Evolutionary conservation across 805 yeast species (phyloP), one percentile per base, ranked within the genome.

Genomic region (Starmerella bombicola): DNA sequence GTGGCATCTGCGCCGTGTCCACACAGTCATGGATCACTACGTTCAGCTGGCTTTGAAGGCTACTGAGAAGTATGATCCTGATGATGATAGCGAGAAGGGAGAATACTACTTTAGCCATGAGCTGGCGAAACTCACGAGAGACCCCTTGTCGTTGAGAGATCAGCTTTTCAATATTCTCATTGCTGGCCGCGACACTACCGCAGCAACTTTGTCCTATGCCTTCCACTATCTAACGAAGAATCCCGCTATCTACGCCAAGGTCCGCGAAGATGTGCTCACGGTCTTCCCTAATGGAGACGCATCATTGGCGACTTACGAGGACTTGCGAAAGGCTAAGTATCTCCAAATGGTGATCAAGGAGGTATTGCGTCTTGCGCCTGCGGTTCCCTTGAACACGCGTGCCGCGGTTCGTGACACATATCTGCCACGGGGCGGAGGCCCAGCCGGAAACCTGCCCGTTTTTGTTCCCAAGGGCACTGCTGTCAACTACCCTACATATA

Each of bases 131-230:
- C 65, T 62, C 38, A 65, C 69, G 16, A 57, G 68, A 38, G 65
- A 69, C 49, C 69, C 69, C 3, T 52, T 44, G 25, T 61, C 63
- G 18, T 58, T 69, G 41, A 59, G 71, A 33, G 71, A 69, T 49
- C 73, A 69, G 54, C 52, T 63, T 42, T 58, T 69, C 51, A 69
- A 66, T 48, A 65, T 69, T 41, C 58, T 69, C 43, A 48, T 67
- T 30, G 74, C 73, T 13, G 73, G 71, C 17, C 60, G 73, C 48
- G 73, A 69, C 48, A 69, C 73, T 21, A 69, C 74, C 9, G 72
- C 72, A 2, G 65, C 70, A 6, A 55, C 67, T 31, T 59, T 69
- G 31, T 61, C 69, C 5, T 68, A 65, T 46, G 47, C 61, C 18
- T 52, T 66, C 42, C 64, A 53, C 45, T 71, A 66, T 50, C 55